Evolutionary conservation across 805 yeast species (phyloP).

Genomic region (Lipomyces lipofer): DNA sequence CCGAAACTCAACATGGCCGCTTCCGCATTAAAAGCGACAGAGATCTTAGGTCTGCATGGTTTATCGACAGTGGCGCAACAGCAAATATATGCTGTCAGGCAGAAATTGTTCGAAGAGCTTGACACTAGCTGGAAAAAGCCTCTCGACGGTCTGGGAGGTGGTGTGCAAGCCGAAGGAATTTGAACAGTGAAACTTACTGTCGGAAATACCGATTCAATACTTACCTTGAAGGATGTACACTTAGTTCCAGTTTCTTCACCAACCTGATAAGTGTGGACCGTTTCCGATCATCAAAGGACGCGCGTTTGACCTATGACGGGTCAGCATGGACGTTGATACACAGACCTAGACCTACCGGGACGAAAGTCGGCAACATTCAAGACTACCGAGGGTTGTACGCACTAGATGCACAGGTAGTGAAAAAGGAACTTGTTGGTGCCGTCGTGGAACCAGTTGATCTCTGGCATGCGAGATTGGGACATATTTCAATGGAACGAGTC

Average conservation of each 20-base stretch:
- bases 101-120: background rate
- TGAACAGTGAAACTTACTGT: background rate
- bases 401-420: slow-evolving; percentile 2
- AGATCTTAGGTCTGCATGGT: background rate
- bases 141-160: background rate
- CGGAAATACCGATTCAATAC: background rate
- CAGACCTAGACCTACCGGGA: background rate
- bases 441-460: background rate
- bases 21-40: background rate
- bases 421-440: background rate
- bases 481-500: slow-evolving; percentile 2
- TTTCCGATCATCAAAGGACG: background rate
- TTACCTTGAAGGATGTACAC: background rate
- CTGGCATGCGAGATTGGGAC: slow-evolving; percentile 2
- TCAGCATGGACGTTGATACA: slow-evolving; percentile 1
- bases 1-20: background rate
- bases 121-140: background rate
- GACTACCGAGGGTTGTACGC: slow-evolving; percentile 1
- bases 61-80: background rate
- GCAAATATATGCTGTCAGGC: background rate
- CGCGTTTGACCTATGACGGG: background rate
- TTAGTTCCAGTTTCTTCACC: background rate
- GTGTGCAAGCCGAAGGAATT: background rate
- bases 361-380: slow-evolving; percentile 1
- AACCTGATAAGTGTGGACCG: background rate